Evolutionary conservation across 371 early-diverging fungal species (phyloP).

Genomic region (Actinomortierella ambigua): DNA sequence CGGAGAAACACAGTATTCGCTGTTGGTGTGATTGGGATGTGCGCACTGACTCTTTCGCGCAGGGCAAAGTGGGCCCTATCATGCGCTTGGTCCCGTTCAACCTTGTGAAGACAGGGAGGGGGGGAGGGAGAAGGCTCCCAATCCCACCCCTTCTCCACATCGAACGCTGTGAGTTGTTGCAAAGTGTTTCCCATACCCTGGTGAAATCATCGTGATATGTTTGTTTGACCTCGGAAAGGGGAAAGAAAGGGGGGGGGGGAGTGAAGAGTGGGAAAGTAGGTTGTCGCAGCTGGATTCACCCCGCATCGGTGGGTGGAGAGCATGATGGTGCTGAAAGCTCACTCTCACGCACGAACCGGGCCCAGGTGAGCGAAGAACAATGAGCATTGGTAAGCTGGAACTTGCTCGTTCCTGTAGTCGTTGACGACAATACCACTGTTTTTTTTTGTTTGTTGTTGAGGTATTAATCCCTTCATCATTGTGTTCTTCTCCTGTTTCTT

Average conservation of each 20-base stretch:
- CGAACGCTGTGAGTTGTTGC: neutral
- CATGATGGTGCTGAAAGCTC: neutral
- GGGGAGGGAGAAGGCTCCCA: neutral
- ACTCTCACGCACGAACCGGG: neutral
- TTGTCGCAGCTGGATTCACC: neutral
- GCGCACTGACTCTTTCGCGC: conserved; percentile 12
- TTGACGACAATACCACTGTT: too few species aligned
- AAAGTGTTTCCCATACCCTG: neutral
- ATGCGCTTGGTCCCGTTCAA: neutral
- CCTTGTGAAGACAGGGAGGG: too few species aligned
- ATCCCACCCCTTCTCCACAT: conserved; percentile 24
- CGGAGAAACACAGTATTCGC: conserved; percentile 8
- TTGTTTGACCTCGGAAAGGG: neutral
- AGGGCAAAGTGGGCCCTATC: conserved; percentile 8
- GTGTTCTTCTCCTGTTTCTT: neutral
- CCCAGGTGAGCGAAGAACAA: neutral
- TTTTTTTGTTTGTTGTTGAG: too few species aligned
- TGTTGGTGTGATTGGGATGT: too few species aligned
- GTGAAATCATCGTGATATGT: neutral
- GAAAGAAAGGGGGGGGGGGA: neutral
- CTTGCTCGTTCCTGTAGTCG: too few species aligned
- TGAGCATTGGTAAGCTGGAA: too few species aligned
- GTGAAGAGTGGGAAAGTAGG: neutral
- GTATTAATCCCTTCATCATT: neutral
- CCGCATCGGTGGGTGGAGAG: neutral